These are phyloP conservation scores for Candida odintsovae DNA, from an alignment of 805 yeast genomes.

Conservation along the genomic window DNA sequence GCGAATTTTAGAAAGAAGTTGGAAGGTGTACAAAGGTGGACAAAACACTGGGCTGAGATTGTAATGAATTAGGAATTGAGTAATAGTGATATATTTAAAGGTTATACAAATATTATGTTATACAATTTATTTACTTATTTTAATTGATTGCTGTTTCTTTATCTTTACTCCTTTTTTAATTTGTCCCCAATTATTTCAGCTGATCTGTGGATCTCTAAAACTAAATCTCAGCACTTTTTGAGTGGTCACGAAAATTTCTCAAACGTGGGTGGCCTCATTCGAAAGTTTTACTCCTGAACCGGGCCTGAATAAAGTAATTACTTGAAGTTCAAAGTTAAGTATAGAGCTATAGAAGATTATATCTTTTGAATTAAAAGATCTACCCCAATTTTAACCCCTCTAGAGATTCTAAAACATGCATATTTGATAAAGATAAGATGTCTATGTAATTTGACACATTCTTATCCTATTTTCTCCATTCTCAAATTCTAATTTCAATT, in stretches of 20 bases:
- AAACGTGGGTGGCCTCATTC: background rate
- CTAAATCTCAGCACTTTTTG: background rate
- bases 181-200: background rate
- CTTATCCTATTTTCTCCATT: background rate
- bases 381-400: background rate
- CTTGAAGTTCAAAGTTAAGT: background rate
- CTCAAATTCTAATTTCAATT: background rate
- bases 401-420: background rate
- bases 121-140: too few species aligned
- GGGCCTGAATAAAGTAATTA: background rate
- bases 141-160: background rate
- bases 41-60: too few species aligned
- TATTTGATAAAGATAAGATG: background rate
- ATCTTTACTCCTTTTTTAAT: background rate
- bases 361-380: too few species aligned
- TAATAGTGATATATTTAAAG: too few species aligned
- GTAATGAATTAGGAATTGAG: too few species aligned
- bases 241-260: background rate
- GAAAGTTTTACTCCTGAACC: background rate
- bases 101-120: too few species aligned
- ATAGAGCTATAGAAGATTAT: background rate
- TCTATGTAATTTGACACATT: background rate
- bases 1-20: too few species aligned
- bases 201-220: too few species aligned
- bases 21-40: too few species aligned